Conservation (phyloP, 192 early-diverging fungal genomes). For the Coemansia sp. region DNA sequence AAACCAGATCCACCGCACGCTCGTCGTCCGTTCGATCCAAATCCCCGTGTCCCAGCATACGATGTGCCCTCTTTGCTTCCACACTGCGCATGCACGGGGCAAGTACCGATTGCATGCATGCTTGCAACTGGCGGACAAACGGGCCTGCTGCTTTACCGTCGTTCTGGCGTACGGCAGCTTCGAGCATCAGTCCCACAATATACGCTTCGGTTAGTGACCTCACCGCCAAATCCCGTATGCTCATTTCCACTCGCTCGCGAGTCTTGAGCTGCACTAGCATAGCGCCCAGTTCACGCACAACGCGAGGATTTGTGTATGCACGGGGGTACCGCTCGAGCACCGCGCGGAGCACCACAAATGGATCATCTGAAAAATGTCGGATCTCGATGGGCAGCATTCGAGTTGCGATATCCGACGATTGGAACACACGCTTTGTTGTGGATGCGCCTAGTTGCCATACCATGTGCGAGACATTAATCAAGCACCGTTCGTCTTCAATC, state of each 20-base stretch:
- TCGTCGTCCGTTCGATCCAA: slow-evolving; percentile 8
- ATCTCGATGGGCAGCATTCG: slow-evolving; percentile 34
- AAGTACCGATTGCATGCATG: slow-evolving; percentile 11
- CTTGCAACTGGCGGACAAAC: slow-evolving; percentile 27
- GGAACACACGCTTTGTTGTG: neutral
- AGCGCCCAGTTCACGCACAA: slow-evolving; percentile 20
- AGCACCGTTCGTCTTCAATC: slow-evolving; percentile 17
- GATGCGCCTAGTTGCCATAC: slow-evolving; percentile 13
- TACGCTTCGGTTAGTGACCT: slow-evolving; percentile 17
- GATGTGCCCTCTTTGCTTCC: slow-evolving; percentile 14
- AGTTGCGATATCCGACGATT: neutral
- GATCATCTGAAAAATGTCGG: slow-evolving; percentile 17
- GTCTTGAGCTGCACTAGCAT: slow-evolving; percentile 5
- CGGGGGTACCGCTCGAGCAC: slow-evolving; percentile 20
- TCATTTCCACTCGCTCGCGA: neutral
- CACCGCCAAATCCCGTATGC: slow-evolving; percentile 19
- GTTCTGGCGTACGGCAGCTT: slow-evolving; percentile 8
- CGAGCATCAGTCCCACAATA: slow-evolving; percentile 23
- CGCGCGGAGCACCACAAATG: slow-evolving; percentile 11
- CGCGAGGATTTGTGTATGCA: slow-evolving; percentile 22
- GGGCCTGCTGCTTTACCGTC: slow-evolving; percentile 16
- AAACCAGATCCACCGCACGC: slow-evolving; percentile 25
- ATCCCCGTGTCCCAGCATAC: slow-evolving; percentile 1
- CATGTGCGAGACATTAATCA: slow-evolving; percentile 31
- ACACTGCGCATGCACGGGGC: slow-evolving; percentile 2